Conservation (phyloP, 2,329 filamentous ascomycete species). For the Sarocladium strictum region DNA sequence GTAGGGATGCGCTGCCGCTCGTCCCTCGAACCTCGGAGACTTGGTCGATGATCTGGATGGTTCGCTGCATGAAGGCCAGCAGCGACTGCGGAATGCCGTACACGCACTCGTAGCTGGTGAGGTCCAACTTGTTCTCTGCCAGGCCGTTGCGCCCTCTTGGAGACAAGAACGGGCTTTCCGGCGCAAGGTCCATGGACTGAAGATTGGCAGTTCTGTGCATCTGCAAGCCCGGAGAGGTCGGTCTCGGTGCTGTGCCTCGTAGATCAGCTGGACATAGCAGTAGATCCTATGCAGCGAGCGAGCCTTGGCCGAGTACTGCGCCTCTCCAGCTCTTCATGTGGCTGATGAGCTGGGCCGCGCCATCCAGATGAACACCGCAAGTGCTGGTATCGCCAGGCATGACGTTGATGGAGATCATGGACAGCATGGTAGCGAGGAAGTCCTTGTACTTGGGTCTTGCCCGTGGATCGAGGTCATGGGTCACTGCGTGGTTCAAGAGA, state of each 20-base stretch:
- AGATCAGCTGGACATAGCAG: slow-evolving; percentile 16
- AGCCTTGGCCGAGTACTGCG: slow-evolving; percentile 9
- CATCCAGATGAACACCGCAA: slow-evolving; percentile 14
- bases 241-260: slow-evolving; percentile 13
- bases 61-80: slow-evolving; percentile 9
- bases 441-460: slow-evolving; percentile 21
- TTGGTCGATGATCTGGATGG: slow-evolving; percentile 10
- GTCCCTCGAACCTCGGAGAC: not conserved
- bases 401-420: slow-evolving; percentile 22
- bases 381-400: slow-evolving; percentile 17
- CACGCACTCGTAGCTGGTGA: slow-evolving; percentile 14
- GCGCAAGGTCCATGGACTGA: not conserved
- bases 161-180: not conserved
- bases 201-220: not conserved
- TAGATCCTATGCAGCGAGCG: slow-evolving; percentile 16
- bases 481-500: slow-evolving; percentile 17
- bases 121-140: not conserved
- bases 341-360: slow-evolving; percentile 13
- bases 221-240: not conserved
- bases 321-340: slow-evolving; percentile 13
- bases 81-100: slow-evolving; percentile 16
- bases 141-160: not conserved
- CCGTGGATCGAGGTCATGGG: slow-evolving; percentile 12
- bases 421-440: slow-evolving; percentile 21
- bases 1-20: not conserved